A percentile compares a stretch with the other conserved stretches of the same genome.
phyloP scores from a whole-genome alignment of 78 protist genomes.

The Speleostelium caveatum region DNA sequence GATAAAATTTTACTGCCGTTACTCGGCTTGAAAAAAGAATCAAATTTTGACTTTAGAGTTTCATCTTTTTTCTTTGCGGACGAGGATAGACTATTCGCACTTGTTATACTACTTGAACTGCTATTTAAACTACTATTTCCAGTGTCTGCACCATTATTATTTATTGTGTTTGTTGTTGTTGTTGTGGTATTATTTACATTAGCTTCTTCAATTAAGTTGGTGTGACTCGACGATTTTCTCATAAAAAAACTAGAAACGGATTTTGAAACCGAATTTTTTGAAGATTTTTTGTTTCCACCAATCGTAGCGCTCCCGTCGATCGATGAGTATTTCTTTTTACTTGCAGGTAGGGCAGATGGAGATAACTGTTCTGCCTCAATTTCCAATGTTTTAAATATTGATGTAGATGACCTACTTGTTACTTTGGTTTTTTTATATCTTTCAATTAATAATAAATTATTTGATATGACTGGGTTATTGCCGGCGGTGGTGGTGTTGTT shows the following conservation, averaged over 20 bases:
- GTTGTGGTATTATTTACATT: background rate
- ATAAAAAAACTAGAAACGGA: background rate
- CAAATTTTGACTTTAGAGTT: conserved; percentile 30
- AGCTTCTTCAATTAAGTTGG: conserved; percentile 7
- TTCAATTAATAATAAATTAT: background rate
- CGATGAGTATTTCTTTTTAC: conserved; percentile 12
- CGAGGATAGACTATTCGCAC: background rate
- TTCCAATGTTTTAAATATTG: background rate
- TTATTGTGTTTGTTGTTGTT: background rate
- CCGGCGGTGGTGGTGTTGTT: background rate
- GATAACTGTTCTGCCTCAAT: background rate
- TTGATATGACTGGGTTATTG: background rate
- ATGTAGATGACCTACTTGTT: background rate
- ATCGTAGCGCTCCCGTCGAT: background rate
- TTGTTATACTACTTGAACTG: background rate
- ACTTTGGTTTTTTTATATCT: background rate
- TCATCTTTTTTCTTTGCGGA: background rate
- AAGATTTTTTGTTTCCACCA: conserved; percentile 4
- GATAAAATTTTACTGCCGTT: background rate
- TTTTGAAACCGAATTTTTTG: conserved; percentile 5
- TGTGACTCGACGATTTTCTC: background rate
- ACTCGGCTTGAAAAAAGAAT: conserved; percentile 4
- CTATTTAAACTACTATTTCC: background rate
- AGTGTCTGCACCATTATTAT: background rate
- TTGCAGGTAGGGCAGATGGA: background rate